Evolutionary conservation across 345 rosid genomes (phyloP).

Genomic region (Citrus trifoliata): DNA sequence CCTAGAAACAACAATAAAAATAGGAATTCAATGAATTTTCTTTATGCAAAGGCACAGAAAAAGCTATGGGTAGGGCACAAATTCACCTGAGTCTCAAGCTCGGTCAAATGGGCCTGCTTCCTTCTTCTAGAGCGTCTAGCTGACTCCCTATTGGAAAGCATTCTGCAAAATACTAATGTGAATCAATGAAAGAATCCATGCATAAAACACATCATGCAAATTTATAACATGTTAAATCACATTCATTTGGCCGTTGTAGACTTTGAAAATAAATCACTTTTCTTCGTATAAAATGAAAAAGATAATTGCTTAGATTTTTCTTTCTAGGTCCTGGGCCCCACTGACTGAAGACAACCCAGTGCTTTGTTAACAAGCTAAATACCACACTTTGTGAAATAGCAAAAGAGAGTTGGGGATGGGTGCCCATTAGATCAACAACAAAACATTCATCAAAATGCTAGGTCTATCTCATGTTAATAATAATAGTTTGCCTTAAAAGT

Average conservation of each 20-base stretch:
- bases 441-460: neutral
- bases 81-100: slow-evolving; percentile 84
- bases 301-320: neutral
- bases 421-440: neutral
- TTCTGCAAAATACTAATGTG: slow-evolving; percentile 42
- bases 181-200: slow-evolving; percentile 9
- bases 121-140: slow-evolving; percentile 96
- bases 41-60: neutral
- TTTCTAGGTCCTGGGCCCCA: neutral
- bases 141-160: slow-evolving; percentile 95
- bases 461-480: neutral
- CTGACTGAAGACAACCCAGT: neutral
- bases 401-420: neutral
- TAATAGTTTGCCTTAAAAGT: neutral
- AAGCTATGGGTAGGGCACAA: neutral
- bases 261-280: neutral
- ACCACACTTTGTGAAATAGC: neutral
- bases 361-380: neutral
- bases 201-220: neutral
- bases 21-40: neutral
- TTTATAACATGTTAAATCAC: neutral
- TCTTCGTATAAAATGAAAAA: neutral
- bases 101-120: slow-evolving; percentile 87
- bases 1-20: slow-evolving; percentile 39
- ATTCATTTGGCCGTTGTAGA: neutral